Base-by-base conservation (phyloP, 345 rosid genomes). In the Mallotus nudiflorus region DNA sequence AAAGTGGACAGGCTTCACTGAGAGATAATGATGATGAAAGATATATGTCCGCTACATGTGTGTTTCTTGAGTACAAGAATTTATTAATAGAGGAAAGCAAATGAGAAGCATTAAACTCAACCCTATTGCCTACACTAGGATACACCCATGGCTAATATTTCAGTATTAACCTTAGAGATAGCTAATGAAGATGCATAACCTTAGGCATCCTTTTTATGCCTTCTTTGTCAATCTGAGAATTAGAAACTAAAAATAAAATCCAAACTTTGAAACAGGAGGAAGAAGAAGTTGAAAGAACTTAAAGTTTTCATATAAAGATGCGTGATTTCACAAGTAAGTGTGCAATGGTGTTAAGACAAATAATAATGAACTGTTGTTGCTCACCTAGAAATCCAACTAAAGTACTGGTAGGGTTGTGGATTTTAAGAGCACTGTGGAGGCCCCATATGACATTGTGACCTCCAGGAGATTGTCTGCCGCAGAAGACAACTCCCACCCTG, bases 381-480 rank as follows among this genome's bases (percentile, higher is more conserved):
- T 3, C 6, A 95, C 99, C 98, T 68, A 95, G 79, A 84, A 95
- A 95, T 56, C 99, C 98, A 33, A 92, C 84, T 74, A 95, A 82
- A 66, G 83, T 78, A 66, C 81, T 90, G 19, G 80, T 85, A 0
- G 94, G 81, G 75, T 95, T 92, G 89, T 92, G 97, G 54, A 76
- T 77, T 68, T 95, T 87, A 61, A 95, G 91, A 65, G 98, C 99
- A 60, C 81, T 59, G 77, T 77, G 75, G 70, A 95, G 97, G 46
- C 98, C 99, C 98, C 98, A 95, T 45, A 95, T 56, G 45, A 95
- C 99, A 79, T 95, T 95, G 75, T 95, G 99, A 56, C 98, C 98
- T 70, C 96, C 99, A 0, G 99, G 99, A 52, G 99, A 90, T 67
- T 95, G 99, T 80, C 99, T 89, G 66, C 99, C 99, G 77, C 90